Evolutionary conservation across 192 early-diverging fungal genomes (phyloP).

Genomic region (Linnemannia zychae): DNA sequence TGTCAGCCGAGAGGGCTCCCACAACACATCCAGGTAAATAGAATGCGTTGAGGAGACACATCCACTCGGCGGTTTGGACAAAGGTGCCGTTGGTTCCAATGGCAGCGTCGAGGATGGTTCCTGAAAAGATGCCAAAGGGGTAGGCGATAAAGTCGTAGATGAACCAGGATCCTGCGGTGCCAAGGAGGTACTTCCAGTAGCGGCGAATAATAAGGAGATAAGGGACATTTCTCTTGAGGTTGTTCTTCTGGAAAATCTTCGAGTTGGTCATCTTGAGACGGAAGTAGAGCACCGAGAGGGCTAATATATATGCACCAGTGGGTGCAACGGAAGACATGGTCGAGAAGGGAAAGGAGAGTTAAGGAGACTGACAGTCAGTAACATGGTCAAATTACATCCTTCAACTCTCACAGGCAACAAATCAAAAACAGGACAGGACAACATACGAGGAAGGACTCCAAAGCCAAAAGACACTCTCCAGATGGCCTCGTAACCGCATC

Average conservation of each 20-base stretch:
- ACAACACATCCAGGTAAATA: constrained; percentile 63
- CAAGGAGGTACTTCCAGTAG: constrained; percentile 63
- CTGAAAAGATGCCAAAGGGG: constrained; percentile 17
- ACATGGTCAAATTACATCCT: too few relatives aligned
- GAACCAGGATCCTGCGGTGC: constrained; percentile 44
- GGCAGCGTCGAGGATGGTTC: constrained; percentile 9
- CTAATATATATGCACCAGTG: not conserved
- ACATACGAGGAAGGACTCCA: constrained; percentile 51
- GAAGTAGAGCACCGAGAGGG: constrained; percentile 58
- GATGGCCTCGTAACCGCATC: constrained; percentile 46
- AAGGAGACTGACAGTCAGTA: not conserved
- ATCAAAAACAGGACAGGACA: not conserved
- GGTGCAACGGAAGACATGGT: not conserved
- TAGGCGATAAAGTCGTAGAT: constrained; percentile 33
- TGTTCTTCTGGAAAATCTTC: constrained; percentile 51
- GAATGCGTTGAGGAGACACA: constrained; percentile 61
- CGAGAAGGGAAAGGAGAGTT: not conserved
- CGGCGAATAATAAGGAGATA: constrained; percentile 59
- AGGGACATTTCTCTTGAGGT: constrained; percentile 60
- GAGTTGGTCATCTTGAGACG: constrained; percentile 65
- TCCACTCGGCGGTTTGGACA: constrained; percentile 59
- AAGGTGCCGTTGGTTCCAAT: constrained; percentile 32
- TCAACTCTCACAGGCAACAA: too few relatives aligned
- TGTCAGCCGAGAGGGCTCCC: constrained; percentile 61
- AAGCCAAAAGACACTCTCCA: constrained; percentile 66